Evolutionary conservation across 2,329 filamentous ascomycete species (phyloP).

Genomic region (Ascosphaera acerosa): DNA sequence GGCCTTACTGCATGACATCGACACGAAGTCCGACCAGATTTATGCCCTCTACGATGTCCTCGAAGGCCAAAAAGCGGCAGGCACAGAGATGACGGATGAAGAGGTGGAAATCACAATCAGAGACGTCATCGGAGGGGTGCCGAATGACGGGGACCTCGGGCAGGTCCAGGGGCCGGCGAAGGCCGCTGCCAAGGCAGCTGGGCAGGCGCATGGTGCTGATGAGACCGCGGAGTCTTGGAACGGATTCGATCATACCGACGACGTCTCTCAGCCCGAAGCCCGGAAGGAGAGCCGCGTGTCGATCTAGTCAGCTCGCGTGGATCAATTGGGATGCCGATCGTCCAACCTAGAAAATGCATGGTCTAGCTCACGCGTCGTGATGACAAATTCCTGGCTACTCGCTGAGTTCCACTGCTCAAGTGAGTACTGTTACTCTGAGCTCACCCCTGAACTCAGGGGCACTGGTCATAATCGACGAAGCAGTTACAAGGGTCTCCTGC

Average conservation of each 20-base stretch:
- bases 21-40: conserved; percentile 53
- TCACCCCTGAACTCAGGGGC: too few relatives aligned
- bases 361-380: too few relatives aligned
- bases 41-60: conserved; percentile 66
- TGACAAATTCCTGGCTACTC: too few relatives aligned
- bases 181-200: background rate
- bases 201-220: background rate
- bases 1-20: conserved; percentile 34
- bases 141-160: conserved; percentile 2
- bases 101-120: conserved; percentile 38
- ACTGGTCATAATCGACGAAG: too few relatives aligned
- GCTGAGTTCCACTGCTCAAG: too few relatives aligned
- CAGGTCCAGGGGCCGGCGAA: conserved; percentile 2
- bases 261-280: background rate
- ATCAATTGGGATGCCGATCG: conserved; percentile 5
- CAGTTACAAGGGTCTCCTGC: too few relatives aligned
- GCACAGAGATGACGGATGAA: conserved; percentile 35
- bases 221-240: background rate
- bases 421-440: too few relatives aligned
- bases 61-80: conserved; percentile 46
- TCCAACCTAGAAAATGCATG: too few relatives aligned
- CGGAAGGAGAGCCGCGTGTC: conserved; percentile 1
- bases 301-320: background rate
- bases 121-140: conserved; percentile 1
- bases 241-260: conserved; percentile 1